Conservation (phyloP, 2,329 filamentous ascomycete species). For the Pestalotiopsis sp. region DNA sequence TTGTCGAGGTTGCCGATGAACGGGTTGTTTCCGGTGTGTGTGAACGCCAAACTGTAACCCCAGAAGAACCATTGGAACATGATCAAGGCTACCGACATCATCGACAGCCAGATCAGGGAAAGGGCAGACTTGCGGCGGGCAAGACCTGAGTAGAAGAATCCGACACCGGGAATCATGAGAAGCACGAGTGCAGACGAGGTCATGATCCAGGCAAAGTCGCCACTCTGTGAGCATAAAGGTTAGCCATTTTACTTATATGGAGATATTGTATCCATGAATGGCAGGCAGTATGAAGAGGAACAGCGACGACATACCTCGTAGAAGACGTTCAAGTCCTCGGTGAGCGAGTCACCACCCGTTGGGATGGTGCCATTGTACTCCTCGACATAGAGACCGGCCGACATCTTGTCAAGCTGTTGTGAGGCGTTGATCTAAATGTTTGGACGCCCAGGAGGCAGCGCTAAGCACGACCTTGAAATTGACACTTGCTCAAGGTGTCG, state of each 20-base stretch:
- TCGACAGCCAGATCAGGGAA: constrained; percentile 81
- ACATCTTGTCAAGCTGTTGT: constrained; percentile 11
- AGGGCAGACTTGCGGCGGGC: constrained; percentile 87
- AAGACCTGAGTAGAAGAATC: constrained; percentile 92
- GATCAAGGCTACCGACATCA: constrained; percentile 79
- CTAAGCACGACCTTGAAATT: neutral
- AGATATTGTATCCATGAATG: neutral
- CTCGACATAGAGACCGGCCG: constrained; percentile 27
- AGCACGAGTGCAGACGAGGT: constrained; percentile 78
- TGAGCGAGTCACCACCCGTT: constrained; percentile 57
- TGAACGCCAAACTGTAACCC: constrained; percentile 87
- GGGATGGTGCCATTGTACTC: constrained; percentile 56
- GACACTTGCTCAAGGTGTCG: constrained; percentile 15
- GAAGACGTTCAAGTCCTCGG: constrained; percentile 76
- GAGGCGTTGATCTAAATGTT: neutral
- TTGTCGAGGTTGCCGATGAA: constrained; percentile 82
- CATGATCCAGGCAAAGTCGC: constrained; percentile 82
- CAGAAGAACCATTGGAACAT: constrained; percentile 97
- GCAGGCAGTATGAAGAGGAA: neutral
- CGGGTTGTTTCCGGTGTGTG: constrained; percentile 69
- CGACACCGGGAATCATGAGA: constrained; percentile 91
- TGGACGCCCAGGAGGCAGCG: neutral
- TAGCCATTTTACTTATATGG: neutral
- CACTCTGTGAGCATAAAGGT: constrained; percentile 55
- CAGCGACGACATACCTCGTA: constrained; percentile 62